These are phyloP conservation scores for Backusella mclennaniae DNA, from an alignment of 192 early-diverging fungal genomes.

Conservation along the genomic window DNA sequence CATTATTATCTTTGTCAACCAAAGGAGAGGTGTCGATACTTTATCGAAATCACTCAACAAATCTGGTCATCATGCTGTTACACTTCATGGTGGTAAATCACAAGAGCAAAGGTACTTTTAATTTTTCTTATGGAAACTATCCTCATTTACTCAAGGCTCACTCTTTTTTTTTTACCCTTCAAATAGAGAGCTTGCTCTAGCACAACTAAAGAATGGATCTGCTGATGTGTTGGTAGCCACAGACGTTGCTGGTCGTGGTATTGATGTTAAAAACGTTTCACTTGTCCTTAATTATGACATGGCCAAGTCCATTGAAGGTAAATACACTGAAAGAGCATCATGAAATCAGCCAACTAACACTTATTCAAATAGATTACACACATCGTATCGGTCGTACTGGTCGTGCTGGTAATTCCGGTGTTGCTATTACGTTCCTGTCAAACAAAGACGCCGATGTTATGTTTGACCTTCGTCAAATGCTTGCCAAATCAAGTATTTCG, in stretches of 20 bases:
- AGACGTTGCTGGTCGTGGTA: slow-evolving; percentile 98
- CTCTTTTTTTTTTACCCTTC: neutral
- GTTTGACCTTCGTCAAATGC: slow-evolving; percentile 73
- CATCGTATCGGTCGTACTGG: slow-evolving; percentile 99
- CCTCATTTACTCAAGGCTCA: no score
- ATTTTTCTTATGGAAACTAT: neutral
- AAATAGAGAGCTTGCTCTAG: slow-evolving; percentile 75
- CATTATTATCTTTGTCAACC: slow-evolving; percentile 98
- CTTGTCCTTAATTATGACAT: slow-evolving; percentile 98
- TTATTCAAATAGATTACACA: slow-evolving; percentile 73
- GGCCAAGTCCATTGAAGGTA: slow-evolving; percentile 95
- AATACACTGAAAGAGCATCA: neutral
- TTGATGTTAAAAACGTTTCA: slow-evolving; percentile 97
- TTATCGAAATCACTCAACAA: slow-evolving; percentile 77
- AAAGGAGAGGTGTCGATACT: slow-evolving; percentile 90
- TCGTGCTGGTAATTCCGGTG: slow-evolving; percentile 90
- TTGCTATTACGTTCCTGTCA: slow-evolving; percentile 88
- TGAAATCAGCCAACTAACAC: neutral
- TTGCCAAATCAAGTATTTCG: slow-evolving; percentile 73
- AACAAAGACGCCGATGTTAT: slow-evolving; percentile 85
- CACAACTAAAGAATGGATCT: slow-evolving; percentile 75
- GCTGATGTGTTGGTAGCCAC: slow-evolving; percentile 94
- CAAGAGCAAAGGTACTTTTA: slow-evolving; percentile 79
- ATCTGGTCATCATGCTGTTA: slow-evolving; percentile 69
- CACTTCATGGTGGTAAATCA: slow-evolving; percentile 93